These are phyloP conservation scores for Leccinum aurantiacum DNA, from an alignment of 768 basidiomycete genomes.

Conservation along the genomic window DNA sequence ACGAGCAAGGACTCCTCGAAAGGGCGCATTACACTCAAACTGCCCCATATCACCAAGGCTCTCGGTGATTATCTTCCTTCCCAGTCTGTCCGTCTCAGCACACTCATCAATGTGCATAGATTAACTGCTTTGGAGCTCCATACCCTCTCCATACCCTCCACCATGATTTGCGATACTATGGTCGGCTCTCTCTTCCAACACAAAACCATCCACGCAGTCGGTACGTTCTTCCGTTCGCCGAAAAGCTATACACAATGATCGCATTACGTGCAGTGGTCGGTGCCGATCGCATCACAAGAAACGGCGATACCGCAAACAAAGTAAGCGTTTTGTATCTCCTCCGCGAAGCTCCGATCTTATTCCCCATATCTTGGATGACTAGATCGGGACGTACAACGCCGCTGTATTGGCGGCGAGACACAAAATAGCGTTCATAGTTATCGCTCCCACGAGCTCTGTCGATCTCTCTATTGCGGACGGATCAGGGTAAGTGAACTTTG, in stretches of 20 bases:
- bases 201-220: conserved; percentile 77
- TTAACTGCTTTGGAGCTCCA: conserved; percentile 89
- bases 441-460: conserved; percentile 90
- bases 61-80: conserved; percentile 45
- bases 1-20: conserved; percentile 72
- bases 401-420: conserved; percentile 89
- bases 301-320: conserved; percentile 98
- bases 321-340: conserved; percentile 31
- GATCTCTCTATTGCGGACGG: conserved; percentile 80
- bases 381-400: conserved; percentile 95
- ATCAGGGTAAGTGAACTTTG: conserved; percentile 41
- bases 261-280: conserved; percentile 58
- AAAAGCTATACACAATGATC: neutral
- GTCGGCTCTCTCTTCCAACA: conserved; percentile 94
- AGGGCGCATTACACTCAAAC: conserved; percentile 93
- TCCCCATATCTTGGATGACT: neutral
- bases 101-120: conserved; percentile 37
- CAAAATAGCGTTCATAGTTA: conserved; percentile 87
- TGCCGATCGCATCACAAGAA: conserved; percentile 84
- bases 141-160: conserved; percentile 77
- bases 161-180: conserved; percentile 98
- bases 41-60: conserved; percentile 92
- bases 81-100: neutral
- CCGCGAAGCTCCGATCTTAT: neutral
- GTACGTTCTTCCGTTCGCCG: conserved; percentile 35